Evolutionary conservation across 108 stramenopile species (phyloP).

Genomic region (Cyclotella baltica): DNA sequence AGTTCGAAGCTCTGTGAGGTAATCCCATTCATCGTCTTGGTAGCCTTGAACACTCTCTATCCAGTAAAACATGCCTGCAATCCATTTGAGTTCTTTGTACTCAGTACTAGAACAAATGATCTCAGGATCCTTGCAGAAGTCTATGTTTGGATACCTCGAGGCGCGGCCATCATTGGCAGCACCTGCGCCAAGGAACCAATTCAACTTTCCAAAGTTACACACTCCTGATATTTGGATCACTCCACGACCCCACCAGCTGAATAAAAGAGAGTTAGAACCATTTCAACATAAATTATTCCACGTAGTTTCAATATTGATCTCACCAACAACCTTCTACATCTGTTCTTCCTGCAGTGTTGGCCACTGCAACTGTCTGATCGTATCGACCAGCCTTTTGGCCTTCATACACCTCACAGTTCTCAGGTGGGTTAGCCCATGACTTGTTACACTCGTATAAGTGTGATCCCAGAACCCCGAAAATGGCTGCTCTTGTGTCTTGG

Average conservation of each 20-base stretch:
- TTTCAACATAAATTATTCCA: no score
- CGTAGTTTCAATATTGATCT: no score
- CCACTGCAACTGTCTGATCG: not conserved
- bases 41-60: slow-evolving; percentile 23
- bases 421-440: slow-evolving; percentile 25
- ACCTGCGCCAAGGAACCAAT: slow-evolving; percentile 28
- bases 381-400: slow-evolving; percentile 25
- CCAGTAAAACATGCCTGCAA: slow-evolving; percentile 33
- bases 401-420: slow-evolving; percentile 24
- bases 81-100: slow-evolving; percentile 18
- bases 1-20: slow-evolving; percentile 24
- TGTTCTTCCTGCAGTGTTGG: slow-evolving; percentile 8
- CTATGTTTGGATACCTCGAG: slow-evolving; percentile 16
- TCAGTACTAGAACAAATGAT: slow-evolving; percentile 25
- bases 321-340: slow-evolving; percentile 37
- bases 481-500: slow-evolving; percentile 10
- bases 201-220: slow-evolving; percentile 33
- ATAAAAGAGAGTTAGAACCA: no score
- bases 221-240: slow-evolving; percentile 36
- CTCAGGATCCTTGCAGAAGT: slow-evolving; percentile 28
- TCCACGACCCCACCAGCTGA: slow-evolving; percentile 30
- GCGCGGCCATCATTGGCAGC: slow-evolving; percentile 17
- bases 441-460: slow-evolving; percentile 19
- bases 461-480: slow-evolving; percentile 36
- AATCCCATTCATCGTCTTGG: slow-evolving; percentile 24